phyloP scores from a whole-genome alignment of 1,139 yeast species.

The Pneumocystis carinii region DNA sequence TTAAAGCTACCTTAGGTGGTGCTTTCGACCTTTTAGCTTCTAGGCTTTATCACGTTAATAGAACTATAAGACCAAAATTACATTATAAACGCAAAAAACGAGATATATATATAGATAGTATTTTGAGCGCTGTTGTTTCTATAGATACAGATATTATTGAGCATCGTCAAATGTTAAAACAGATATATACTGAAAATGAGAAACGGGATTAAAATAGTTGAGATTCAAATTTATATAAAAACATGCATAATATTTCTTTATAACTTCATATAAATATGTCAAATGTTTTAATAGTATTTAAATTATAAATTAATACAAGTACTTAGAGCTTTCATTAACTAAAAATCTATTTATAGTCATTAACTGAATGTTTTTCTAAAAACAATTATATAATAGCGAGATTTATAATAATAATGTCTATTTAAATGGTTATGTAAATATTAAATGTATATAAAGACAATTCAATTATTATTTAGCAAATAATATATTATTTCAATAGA shows the following conservation, averaged over 20 bases:
- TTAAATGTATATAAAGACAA: neutral
- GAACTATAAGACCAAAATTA: neutral
- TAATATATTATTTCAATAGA: constrained; percentile 35
- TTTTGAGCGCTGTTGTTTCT: constrained; percentile 8
- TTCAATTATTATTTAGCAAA: neutral
- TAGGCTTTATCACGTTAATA: neutral
- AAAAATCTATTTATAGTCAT: neutral
- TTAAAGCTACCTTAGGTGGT: constrained; percentile 79
- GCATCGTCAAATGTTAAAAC: neutral
- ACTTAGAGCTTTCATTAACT: neutral
- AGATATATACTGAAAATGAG: neutral
- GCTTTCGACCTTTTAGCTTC: constrained; percentile 56
- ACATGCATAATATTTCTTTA: neutral
- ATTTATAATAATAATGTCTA: neutral
- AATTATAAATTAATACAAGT: neutral
- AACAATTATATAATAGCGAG: neutral
- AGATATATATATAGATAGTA: constrained; percentile 4
- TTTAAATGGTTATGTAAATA: neutral
- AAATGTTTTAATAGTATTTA: neutral
- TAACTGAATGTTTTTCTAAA: neutral
- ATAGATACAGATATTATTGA: constrained; percentile 9
- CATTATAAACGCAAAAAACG: neutral
- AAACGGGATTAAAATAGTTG: neutral
- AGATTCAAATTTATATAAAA: neutral
- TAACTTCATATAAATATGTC: neutral